phyloP scores from a whole-genome alignment of 2,329 filamentous ascomycete species.

The Colletotrichum spinosum region DNA sequence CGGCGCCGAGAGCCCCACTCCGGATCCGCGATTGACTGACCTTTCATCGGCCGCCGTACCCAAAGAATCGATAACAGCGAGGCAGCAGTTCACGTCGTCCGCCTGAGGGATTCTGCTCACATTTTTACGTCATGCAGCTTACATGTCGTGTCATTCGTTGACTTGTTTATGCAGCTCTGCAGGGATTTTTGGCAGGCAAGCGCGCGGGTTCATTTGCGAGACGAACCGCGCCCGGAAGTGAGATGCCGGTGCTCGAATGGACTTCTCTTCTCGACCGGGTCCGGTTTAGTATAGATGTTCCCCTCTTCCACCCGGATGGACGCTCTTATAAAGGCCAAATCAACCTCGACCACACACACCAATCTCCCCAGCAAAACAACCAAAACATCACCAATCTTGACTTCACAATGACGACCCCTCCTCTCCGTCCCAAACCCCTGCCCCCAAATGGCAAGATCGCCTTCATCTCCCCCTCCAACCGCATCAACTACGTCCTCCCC shows the following conservation, averaged over 20 bases:
- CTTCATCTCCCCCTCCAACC: conserved; percentile 53
- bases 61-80: too few species aligned
- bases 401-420: conserved; percentile 28
- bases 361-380: not conserved
- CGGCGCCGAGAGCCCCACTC: too few species aligned
- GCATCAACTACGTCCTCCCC: conserved; percentile 48
- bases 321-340: too few species aligned
- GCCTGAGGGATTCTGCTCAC: too few species aligned
- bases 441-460: conserved; percentile 52
- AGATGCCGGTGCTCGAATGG: not conserved
- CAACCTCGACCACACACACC: not conserved
- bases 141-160: too few species aligned
- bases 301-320: too few species aligned
- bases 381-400: not conserved
- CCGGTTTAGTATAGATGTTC: not conserved
- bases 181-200: not conserved
- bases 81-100: too few species aligned
- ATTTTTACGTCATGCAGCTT: too few species aligned
- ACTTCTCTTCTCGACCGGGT: not conserved
- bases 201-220: not conserved
- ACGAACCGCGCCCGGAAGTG: not conserved
- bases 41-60: too few species aligned
- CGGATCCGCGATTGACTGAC: too few species aligned
- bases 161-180: too few species aligned
- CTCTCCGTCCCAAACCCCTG: conserved; percentile 44